Evolutionary conservation across 257 asterid genomes (phyloP).

Genomic region (Nicotiana noctiflora): DNA sequence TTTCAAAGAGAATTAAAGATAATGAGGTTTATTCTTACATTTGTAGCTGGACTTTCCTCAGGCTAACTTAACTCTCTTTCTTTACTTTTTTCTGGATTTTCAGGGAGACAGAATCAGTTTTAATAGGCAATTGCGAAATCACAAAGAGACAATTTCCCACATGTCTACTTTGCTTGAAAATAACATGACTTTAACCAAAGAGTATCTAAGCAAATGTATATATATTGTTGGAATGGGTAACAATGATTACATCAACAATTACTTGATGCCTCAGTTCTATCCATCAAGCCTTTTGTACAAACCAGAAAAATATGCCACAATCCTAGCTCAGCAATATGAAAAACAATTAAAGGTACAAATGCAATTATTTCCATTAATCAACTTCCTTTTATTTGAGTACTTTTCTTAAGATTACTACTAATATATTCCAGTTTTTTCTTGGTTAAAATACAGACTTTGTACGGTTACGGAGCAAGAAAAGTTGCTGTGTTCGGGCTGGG

Average conservation of each 20-base stretch:
- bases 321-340: conserved; percentile 6
- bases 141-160: conserved; percentile 6
- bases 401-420: background rate
- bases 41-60: too few relatives aligned
- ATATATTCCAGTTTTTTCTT: background rate
- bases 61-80: too few relatives aligned
- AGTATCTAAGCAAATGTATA: conserved; percentile 46
- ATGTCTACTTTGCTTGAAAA: conserved; percentile 22
- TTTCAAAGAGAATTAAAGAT: too few relatives aligned
- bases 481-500: conserved; percentile 30
- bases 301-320: conserved; percentile 7
- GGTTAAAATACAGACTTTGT: conserved; percentile 22
- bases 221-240: conserved; percentile 45
- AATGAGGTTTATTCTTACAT: too few relatives aligned
- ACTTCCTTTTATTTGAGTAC: background rate
- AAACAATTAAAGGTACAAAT: conserved; percentile 13
- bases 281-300: conserved; percentile 27
- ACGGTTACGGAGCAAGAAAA: conserved; percentile 43
- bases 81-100: background rate
- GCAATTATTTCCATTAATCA: background rate
- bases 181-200: conserved; percentile 12
- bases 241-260: conserved; percentile 65
- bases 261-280: conserved; percentile 47
- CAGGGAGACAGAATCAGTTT: conserved; percentile 24
- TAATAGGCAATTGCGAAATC: conserved; percentile 17